Base-by-base conservation (phyloP, 441 rosid genomes). In the Erysimum cheiri region DNA sequence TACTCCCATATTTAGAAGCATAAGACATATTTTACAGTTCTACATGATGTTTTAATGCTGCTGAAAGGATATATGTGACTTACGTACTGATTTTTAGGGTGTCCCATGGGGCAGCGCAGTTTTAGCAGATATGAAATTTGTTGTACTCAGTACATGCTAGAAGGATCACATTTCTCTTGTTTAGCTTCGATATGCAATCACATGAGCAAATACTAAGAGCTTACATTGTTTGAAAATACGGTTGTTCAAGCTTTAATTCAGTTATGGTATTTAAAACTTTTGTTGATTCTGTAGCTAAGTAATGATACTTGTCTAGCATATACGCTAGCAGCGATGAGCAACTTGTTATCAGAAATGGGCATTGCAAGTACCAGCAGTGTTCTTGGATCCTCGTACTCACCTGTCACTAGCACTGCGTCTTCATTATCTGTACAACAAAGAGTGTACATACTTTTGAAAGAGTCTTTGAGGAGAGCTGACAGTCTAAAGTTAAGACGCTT, bases 231-330 rank as follows among this genome's bases (percentile, higher is more conserved):
- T 50, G 8, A 41, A 41, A 13, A 46, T n/a, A 44, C 15, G 35
- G 33, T 50, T 49, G 44, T 28, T 50, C 24, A 59, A 70, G 39
- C 59, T 58, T 28, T 43, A 26, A n/a, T 64, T 70, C 61, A 57
- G 41, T 43, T 43, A 39, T 36, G 72, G 26, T 44, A 53, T 46
- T 37, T 52, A 36, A 65, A 22, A 59, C 37, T 8, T 36, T 35
- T 76, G 44, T 70, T 65, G n/a, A 35, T 76, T 77, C 22, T 85
- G 91, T 96, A 95, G 99, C 82, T 83, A 74, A 83, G 90, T 74
- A 87, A 92, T 78, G 99, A 92, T 67, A 84, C 93, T 43, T 95
- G 97, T 82, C 98, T 95, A 83, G 97, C 97, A 44, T 95, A 95
- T 81, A 89, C 98, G 44, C 77, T 92, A 76, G 87, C 95, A 54